These are phyloP conservation scores for Aspergillus ellipticus DNA, from an alignment of 495 filamentous ascomycete species.

Conservation along the genomic window DNA sequence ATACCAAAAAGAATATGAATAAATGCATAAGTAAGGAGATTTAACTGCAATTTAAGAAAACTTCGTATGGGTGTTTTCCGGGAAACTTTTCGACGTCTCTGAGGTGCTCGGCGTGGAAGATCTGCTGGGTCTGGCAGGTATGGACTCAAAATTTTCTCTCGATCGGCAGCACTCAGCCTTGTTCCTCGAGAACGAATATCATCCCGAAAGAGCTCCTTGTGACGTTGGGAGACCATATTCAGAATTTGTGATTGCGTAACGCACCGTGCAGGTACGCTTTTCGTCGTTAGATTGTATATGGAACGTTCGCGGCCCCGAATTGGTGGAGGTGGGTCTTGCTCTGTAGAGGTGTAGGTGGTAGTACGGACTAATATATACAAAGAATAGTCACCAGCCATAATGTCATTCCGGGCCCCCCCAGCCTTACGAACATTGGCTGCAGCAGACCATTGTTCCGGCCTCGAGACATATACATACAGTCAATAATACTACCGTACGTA, in stretches of 20 bases:
- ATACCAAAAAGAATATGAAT: conserved; percentile 82
- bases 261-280: neutral
- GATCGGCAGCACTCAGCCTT: conserved; percentile 60
- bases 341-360: no score
- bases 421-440: no score
- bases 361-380: no score
- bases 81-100: conserved; percentile 27
- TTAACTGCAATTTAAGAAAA: conserved; percentile 62
- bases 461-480: no score
- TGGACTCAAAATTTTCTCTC: conserved; percentile 67
- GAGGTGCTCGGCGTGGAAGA: conserved; percentile 19
- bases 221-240: conserved; percentile 52
- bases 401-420: no score
- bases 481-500: no score
- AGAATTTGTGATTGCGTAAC: neutral
- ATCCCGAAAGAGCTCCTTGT: conserved; percentile 57
- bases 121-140: conserved; percentile 66
- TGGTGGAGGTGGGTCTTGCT: no score
- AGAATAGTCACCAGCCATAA: no score
- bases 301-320: no score
- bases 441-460: no score
- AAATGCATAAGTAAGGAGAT: conserved; percentile 64
- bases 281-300: no score
- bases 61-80: conserved; percentile 56
- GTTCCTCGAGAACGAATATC: conserved; percentile 57